These are phyloP conservation scores for Irpex lacteus DNA, from an alignment of 1,284 basidiomycete genomes.

Conservation along the genomic window DNA sequence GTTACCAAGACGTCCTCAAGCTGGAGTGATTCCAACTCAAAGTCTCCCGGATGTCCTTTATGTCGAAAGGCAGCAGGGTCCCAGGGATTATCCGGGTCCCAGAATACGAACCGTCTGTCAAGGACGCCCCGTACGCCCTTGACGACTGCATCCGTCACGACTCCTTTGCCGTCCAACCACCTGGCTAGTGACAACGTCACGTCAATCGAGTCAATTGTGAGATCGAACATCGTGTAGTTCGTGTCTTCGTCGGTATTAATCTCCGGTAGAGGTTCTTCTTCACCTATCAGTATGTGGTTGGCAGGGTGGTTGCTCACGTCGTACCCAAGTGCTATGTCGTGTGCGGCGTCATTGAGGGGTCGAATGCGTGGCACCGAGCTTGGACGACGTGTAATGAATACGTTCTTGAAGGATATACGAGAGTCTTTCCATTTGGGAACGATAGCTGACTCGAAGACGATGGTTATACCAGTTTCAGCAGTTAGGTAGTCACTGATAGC, in stretches of 20 bases:
- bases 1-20: slow-evolving; percentile 94
- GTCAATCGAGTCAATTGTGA: slow-evolving; percentile 93
- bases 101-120: slow-evolving; percentile 87
- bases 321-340: slow-evolving; percentile 63
- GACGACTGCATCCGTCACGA: slow-evolving; percentile 88
- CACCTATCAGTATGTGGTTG: slow-evolving; percentile 54
- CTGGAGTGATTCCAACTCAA: slow-evolving; percentile 87
- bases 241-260: slow-evolving; percentile 43
- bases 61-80: slow-evolving; percentile 85
- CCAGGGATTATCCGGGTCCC: slow-evolving; percentile 74
- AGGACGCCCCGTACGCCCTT: slow-evolving; percentile 94
- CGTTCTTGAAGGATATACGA: slow-evolving; percentile 94
- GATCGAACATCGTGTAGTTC: slow-evolving; percentile 87
- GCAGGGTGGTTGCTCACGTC: slow-evolving; percentile 75
- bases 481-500: slow-evolving; percentile 94
- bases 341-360: slow-evolving; percentile 30
- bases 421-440: slow-evolving; percentile 98
- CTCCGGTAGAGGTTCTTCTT: slow-evolving; percentile 36
- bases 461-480: slow-evolving; percentile 87
- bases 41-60: slow-evolving; percentile 75
- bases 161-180: slow-evolving; percentile 96
- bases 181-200: slow-evolving; percentile 91
- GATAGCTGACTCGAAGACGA: slow-evolving; percentile 97
- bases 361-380: slow-evolving; percentile 17
- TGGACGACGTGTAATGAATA: slow-evolving; percentile 88